phyloP scores from a whole-genome alignment of 1,284 basidiomycete genomes.

The Malassezia brasiliensis region DNA sequence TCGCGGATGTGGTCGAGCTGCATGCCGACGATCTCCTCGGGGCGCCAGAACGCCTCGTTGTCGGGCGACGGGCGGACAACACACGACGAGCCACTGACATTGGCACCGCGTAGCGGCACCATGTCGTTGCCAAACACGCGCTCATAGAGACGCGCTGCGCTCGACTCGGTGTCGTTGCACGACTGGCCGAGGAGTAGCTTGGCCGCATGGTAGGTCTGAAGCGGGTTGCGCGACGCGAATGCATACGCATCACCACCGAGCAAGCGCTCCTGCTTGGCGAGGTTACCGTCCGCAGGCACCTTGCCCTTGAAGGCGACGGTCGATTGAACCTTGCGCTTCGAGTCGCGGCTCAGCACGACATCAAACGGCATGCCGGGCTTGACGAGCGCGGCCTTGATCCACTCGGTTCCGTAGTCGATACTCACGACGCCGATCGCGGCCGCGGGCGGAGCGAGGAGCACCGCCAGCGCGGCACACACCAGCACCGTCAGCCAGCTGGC shows the following conservation, averaged over 20 bases:
- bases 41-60: conserved; percentile 43
- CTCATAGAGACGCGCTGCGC: conserved; percentile 13
- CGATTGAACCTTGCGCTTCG: conserved; percentile 86
- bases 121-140: conserved; percentile 33
- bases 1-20: conserved; percentile 81
- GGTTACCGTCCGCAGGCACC: conserved; percentile 24
- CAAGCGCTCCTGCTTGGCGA: conserved; percentile 58
- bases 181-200: conserved; percentile 69
- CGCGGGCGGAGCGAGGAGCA: conserved; percentile 8
- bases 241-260: conserved; percentile 81
- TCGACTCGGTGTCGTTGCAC: not conserved
- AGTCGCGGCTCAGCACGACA: conserved; percentile 88
- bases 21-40: conserved; percentile 89
- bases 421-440: conserved; percentile 41
- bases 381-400: conserved; percentile 76
- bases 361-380: conserved; percentile 94
- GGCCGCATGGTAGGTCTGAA: conserved; percentile 72
- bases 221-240: conserved; percentile 77
- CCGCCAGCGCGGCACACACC: conserved; percentile 2
- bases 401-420: conserved; percentile 47
- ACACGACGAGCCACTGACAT: conserved; percentile 9
- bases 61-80: conserved; percentile 2
- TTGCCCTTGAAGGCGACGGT: conserved; percentile 53
- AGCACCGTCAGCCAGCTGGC: not conserved
- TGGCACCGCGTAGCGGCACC: conserved; percentile 21